Base-by-base conservation (phyloP, 2,329 filamentous ascomycete species). In the Fusarium sp. region DNA sequence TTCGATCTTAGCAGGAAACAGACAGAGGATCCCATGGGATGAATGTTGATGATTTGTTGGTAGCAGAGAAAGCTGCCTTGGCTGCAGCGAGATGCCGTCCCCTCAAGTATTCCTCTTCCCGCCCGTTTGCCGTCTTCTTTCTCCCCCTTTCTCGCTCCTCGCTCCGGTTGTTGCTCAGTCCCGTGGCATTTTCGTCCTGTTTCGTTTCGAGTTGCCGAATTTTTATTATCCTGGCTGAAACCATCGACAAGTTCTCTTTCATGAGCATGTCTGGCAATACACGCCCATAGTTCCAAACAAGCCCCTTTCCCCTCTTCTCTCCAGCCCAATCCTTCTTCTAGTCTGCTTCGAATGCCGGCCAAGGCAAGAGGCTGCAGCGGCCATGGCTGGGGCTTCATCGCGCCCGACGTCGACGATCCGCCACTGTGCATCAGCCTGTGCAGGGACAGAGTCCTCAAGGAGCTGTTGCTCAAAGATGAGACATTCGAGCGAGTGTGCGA, bases 371-470 rank as follows among this genome's bases (percentile, higher is more conserved):
- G 52, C 35, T 73, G 71, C 49, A 52, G 50, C 38, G 53, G 62
- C 32, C 64, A 64, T 33, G 52, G 49, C 27, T 76, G 74, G 74
- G 71, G 69, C 21, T 71, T 67, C 57, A 53, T 74, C 41, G 70
- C 67, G 31, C 59, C 60, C 45, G 53, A 68, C 56, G 68, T 72
- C 21, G 57, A 66, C 8, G 70, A 78, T 55, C 62, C 73, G n/a
- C 69, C 67, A 35, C 55, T 49, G 13, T 80, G 78, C 60, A 67
- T 79, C 49, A 57, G 61, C 17, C 53, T 65, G 38, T 80, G 78
- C 53, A 72, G 67, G 45, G 50, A 50, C 27, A 68, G 68, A 47
- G 76, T 79, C 53, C 45, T 79, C 25, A 46, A 59, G 37, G 61
- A 61, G 8, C 50, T 77, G 47, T 51, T 67, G 33, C 65, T 67